Conservation (phyloP, 352 stramenopile genomes). For the Blastocystis sp. region DNA sequence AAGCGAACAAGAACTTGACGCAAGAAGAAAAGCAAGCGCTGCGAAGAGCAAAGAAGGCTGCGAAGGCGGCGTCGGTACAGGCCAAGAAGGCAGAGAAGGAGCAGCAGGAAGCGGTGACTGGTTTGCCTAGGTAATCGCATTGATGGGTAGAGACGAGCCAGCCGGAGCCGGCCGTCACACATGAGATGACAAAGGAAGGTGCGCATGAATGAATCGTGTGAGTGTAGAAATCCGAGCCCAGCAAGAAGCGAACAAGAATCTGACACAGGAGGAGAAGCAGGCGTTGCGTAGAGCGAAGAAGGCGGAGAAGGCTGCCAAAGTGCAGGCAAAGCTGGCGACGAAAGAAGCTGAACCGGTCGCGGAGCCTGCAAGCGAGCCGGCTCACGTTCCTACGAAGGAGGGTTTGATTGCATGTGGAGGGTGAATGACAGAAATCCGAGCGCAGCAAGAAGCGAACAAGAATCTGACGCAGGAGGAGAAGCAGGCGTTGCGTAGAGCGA, state of each 20-base stretch:
- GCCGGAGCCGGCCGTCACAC: too few relatives aligned
- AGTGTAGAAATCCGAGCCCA: conserved; percentile 26
- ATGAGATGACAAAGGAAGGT: conserved; percentile 4
- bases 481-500: background rate
- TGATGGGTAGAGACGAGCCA: background rate
- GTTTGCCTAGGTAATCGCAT: background rate
- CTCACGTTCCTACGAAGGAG: too few relatives aligned
- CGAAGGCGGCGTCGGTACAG: background rate
- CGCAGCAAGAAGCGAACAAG: conserved; percentile 47
- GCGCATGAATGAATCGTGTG: background rate
- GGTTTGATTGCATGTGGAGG: background rate
- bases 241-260: conserved; percentile 36
- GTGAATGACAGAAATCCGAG: conserved; percentile 8
- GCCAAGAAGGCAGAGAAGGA: background rate
- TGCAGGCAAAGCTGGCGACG: too few relatives aligned
- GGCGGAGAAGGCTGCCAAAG: conserved; percentile 1
- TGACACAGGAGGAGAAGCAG: conserved; percentile 43
- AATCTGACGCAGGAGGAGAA: conserved; percentile 35
- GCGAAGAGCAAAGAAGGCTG: conserved; percentile 22
- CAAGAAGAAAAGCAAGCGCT: conserved; percentile 48
- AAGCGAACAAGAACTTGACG: conserved; percentile 26
- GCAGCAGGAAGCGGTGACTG: background rate
- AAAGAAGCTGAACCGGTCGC: too few relatives aligned
- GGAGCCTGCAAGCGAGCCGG: too few relatives aligned
- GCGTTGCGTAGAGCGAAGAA: conserved; percentile 26